Conservation (phyloP, 208 protist genomes). For the Leishmania aethiopica region DNA sequence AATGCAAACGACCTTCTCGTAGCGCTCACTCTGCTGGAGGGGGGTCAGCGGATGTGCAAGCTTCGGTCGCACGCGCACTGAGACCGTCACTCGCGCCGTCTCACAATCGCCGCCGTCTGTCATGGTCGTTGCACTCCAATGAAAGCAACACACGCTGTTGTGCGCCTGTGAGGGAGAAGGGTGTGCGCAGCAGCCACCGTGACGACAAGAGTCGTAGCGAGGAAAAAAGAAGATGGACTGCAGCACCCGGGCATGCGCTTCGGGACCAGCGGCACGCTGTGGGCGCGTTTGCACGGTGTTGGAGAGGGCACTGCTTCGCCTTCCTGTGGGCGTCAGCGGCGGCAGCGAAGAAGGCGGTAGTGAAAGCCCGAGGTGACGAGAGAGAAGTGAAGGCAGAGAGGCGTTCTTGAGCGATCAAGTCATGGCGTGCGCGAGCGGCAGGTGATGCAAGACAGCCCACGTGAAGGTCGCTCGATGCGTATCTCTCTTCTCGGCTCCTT, state of each 20-base stretch:
- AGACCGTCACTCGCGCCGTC: constrained; percentile 49
- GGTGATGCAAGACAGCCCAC: background rate
- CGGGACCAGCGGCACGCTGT: background rate
- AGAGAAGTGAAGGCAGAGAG: background rate
- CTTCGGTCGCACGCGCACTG: constrained; percentile 72
- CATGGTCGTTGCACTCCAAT: background rate
- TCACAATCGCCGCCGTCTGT: constrained; percentile 10
- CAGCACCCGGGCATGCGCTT: background rate
- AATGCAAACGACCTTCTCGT: constrained; percentile 54
- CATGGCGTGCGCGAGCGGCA: background rate
- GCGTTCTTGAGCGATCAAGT: background rate
- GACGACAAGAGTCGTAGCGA: background rate
- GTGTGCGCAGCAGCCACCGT: background rate
- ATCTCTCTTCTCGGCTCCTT: background rate
- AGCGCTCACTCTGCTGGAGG: constrained; percentile 48
- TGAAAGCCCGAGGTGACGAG: background rate
- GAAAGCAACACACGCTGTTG: background rate
- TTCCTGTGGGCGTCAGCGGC: background rate
- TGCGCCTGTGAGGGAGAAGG: background rate
- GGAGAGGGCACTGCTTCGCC: background rate
- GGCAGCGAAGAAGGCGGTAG: background rate
- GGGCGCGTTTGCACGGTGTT: background rate
- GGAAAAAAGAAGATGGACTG: background rate
- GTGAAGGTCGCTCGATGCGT: background rate
- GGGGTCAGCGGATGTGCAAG: constrained; percentile 44